phyloP scores from a whole-genome alignment of 805 yeast species.

The Metschnikowia proteae region DNA sequence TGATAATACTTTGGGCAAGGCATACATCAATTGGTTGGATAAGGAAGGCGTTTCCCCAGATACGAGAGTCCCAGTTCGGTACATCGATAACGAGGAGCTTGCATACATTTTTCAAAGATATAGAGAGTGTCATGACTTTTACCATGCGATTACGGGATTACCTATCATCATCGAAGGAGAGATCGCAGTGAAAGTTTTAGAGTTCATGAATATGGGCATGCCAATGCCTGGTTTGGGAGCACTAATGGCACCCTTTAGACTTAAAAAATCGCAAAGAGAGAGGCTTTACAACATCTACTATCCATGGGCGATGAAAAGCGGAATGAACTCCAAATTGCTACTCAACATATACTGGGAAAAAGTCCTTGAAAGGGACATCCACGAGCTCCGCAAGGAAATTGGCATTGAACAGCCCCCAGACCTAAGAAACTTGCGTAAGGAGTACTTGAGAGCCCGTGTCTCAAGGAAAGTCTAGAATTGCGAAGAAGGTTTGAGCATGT shows the following conservation, averaged over 20 bases:
- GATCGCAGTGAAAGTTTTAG: constrained; percentile 87
- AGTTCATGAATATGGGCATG: constrained; percentile 84
- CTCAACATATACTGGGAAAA: constrained; percentile 93
- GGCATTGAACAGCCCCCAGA: constrained; percentile 75
- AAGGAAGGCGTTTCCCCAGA: constrained; percentile 91
- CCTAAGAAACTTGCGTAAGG: constrained; percentile 59
- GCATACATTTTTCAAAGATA: constrained; percentile 93
- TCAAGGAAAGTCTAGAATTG: neutral
- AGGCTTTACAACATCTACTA: constrained; percentile 67
- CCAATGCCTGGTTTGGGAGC: constrained; percentile 97
- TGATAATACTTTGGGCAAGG: constrained; percentile 66
- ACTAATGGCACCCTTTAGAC: constrained; percentile 77
- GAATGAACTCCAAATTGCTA: constrained; percentile 68
- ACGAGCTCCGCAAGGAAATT: constrained; percentile 65
- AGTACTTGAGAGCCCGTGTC: constrained; percentile 10
- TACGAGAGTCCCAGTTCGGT: constrained; percentile 83
- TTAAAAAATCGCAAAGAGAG: constrained; percentile 58
- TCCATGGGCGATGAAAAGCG: constrained; percentile 83
- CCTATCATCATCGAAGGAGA: constrained; percentile 97
- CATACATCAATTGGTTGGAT: constrained; percentile 79
- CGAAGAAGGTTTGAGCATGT: neutral
- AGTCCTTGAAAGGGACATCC: constrained; percentile 63
- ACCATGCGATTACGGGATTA: constrained; percentile 85
- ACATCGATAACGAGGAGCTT: constrained; percentile 82
- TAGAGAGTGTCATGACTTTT: constrained; percentile 95